Evolutionary conservation across 2,329 filamentous ascomycete species (phyloP).

Genomic region (Endocalyx cinctus): DNA sequence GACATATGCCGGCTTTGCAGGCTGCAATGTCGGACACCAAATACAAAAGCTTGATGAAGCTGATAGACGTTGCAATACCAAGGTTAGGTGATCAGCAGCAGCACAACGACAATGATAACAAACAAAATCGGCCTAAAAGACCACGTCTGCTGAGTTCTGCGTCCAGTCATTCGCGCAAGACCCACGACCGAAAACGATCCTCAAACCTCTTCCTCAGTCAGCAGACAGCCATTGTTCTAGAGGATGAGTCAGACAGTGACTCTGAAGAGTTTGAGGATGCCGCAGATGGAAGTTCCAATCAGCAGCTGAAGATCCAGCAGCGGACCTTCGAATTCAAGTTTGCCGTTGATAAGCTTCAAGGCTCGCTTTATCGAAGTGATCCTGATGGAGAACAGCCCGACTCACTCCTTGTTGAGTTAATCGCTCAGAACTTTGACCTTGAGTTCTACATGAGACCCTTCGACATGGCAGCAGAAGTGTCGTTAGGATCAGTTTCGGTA

Average conservation of each 20-base stretch:
- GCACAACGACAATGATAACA: slow-evolving; percentile 20
- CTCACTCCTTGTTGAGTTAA: slow-evolving; percentile 79
- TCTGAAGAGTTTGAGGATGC: slow-evolving; percentile 66
- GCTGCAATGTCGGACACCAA: slow-evolving; percentile 90
- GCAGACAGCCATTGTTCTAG: slow-evolving; percentile 72
- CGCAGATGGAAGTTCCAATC: slow-evolving; percentile 48
- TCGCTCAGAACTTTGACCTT: slow-evolving; percentile 83
- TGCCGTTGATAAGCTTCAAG: slow-evolving; percentile 88
- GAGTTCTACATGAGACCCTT: slow-evolving; percentile 84
- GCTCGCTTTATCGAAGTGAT: slow-evolving; percentile 85
- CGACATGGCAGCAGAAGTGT: slow-evolving; percentile 90
- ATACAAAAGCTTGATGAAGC: slow-evolving; percentile 93
- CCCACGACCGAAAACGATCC: slow-evolving; percentile 54
- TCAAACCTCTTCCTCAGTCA: slow-evolving; percentile 68
- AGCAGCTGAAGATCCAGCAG: slow-evolving; percentile 72
- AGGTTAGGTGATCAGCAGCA: slow-evolving; percentile 57
- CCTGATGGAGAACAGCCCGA: slow-evolving; percentile 72
- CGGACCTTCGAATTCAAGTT: slow-evolving; percentile 96
- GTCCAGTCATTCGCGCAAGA: slow-evolving; percentile 41
- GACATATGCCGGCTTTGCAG: slow-evolving; percentile 86
- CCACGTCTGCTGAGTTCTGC: slow-evolving; percentile 42
- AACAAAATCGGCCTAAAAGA: slow-evolving; percentile 30
- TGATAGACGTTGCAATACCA: slow-evolving; percentile 93
- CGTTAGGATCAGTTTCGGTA: slow-evolving; percentile 78
- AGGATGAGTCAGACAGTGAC: slow-evolving; percentile 65